Base-by-base conservation (phyloP, 257 asterid species). In the Fraxinus excelsior region DNA sequence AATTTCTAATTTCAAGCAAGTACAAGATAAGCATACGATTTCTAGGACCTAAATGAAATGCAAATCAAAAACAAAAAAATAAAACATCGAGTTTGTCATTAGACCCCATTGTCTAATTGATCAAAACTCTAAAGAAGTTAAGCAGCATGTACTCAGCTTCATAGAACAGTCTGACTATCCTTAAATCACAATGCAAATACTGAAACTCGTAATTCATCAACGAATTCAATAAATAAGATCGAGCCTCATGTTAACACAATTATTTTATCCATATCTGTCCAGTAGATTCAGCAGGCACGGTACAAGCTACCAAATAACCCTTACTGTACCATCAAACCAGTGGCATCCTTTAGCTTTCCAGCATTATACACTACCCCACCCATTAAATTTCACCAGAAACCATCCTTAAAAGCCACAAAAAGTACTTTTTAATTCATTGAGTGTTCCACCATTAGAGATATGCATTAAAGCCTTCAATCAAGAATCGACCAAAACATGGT, bases 311-410 rank as follows among this genome's bases (percentile, higher is more conserved):
- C 64, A 7, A 18, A 53, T 19, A n/a, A 7, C 28, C 65, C 65
- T 6, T n/a, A n/a, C 65, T 56, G 65, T 56, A 56, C 26, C 26
- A 18, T n/a, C 26, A 56, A 56, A n/a, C 64, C 64, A 53, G 26
- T 56, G 64, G 65, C 10, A 56, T 56, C 65, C 65, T n/a, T n/a
- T 56, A 7, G 65, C 65, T 56, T 56, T n/a, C 65, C 65, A 56
- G 65, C 65, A 56, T n/a, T 56, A n/a, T n/a, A 56, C 26, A 56
- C 65, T 56, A 56, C 65, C 65, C 65, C 65, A 56, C 65, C 65
- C 65, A 56, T 56, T 56, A 56, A 56, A 56, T 56, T 53, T 56
- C 4, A 56, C 12, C 28, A 7, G 65, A 56, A 56, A n/a, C 26
- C 25, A 56, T n/a, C 65, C 65, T 56, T n/a, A 56, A 56, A 56